phyloP scores from a whole-genome alignment of 1,139 yeast species.

The Kodamaea ohmeri region DNA sequence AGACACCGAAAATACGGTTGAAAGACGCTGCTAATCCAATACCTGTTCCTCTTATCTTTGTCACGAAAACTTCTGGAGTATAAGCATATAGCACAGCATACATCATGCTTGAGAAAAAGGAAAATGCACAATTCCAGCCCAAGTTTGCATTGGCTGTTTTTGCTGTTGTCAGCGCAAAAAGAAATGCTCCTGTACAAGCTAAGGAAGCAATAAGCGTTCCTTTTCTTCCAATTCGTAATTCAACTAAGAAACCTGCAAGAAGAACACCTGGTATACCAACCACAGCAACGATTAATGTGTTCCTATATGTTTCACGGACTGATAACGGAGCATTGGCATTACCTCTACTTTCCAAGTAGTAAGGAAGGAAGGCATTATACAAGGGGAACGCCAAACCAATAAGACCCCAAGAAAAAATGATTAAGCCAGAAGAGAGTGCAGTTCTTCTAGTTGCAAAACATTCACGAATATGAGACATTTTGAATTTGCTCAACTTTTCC shows the following conservation, averaged over 20 bases:
- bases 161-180: constrained; percentile 44
- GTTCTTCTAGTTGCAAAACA: constrained; percentile 36
- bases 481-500: constrained; percentile 28
- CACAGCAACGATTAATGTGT: constrained; percentile 40
- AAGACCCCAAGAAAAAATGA: constrained; percentile 42
- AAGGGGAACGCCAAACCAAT: constrained; percentile 47
- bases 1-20: constrained; percentile 42
- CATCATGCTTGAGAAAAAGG: constrained; percentile 41
- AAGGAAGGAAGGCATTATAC: constrained; percentile 44
- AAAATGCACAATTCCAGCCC: constrained; percentile 46
- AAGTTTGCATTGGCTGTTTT: constrained; percentile 36
- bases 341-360: constrained; percentile 36
- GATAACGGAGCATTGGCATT: constrained; percentile 30
- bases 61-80: constrained; percentile 44
- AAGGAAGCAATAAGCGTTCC: constrained; percentile 36
- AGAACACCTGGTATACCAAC: constrained; percentile 44
- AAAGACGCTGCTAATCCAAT: constrained; percentile 44
- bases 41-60: constrained; percentile 43
- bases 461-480: constrained; percentile 31
- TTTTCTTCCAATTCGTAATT: constrained; percentile 39
- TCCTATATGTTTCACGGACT: constrained; percentile 37
- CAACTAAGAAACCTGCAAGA: constrained; percentile 39
- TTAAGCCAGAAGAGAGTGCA: constrained; percentile 34
- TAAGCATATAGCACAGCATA: constrained; percentile 46
- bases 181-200: constrained; percentile 37